These are phyloP conservation scores for Silene latifolia DNA, from an alignment of 148 eudicot species.

Conservation along the genomic window DNA sequence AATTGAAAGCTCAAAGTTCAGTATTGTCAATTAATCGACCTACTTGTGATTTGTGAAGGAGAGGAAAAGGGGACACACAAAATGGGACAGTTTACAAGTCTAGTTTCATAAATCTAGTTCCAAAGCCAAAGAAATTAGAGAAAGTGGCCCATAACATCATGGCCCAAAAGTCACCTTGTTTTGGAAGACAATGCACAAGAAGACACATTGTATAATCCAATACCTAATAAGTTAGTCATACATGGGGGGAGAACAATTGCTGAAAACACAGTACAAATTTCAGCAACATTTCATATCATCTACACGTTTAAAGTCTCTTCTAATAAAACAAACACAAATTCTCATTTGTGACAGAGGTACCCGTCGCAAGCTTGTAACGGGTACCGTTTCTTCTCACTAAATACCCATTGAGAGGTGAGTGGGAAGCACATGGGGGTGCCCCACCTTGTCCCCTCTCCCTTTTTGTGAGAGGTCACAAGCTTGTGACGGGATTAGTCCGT, in stretches of 20 bases:
- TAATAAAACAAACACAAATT: background rate
- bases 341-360: too few species aligned
- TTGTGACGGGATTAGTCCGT: too few species aligned
- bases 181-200: background rate
- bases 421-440: too few species aligned
- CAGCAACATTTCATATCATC: constrained; percentile 1
- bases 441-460: too few species aligned
- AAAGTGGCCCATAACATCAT: constrained; percentile 8
- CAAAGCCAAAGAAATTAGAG: constrained; percentile 5
- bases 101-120: background rate
- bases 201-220: background rate
- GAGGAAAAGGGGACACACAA: background rate
- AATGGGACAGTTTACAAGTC: background rate
- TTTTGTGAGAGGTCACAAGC: too few species aligned
- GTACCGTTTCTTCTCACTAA: too few species aligned
- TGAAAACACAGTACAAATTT: background rate
- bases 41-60: background rate
- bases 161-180: constrained; percentile 8
- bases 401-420: too few species aligned
- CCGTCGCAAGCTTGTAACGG: too few species aligned
- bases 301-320: background rate
- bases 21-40: background rate
- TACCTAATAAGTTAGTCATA: background rate
- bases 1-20: background rate
- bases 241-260: background rate